Base-by-base conservation (phyloP, 345 rosid genomes). In the Eucalyptus regnans region DNA sequence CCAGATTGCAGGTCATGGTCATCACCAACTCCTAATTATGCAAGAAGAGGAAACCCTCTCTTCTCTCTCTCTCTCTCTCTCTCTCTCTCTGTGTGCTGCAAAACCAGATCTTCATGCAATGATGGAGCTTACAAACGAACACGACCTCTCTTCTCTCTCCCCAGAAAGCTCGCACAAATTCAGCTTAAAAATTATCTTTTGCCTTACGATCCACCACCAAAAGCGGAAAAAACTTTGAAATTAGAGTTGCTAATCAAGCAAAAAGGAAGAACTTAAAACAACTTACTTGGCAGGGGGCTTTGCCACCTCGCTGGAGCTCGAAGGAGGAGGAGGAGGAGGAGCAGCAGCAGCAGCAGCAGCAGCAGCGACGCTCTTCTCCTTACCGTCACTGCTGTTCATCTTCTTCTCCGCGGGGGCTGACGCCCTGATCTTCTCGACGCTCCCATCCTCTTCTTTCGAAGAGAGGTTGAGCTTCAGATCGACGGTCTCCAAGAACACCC, bases 381-480 rank as follows among this genome's bases (percentile, higher is more conserved):
- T 94, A 11, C 84, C 43, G 22, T 76, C 84, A 89, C 94, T 94
- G 89, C 68, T 89, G 41, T 86, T 89, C 88, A 88, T 92, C 50
- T 88, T 89, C 60, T 64, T 60, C n/a, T 31, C 87, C 11, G 87
- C 90, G 41, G 29, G 48, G 33, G 31, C 86, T 29, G 87, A 86
- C 62, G 91, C 91, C 91, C 91, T 94, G 80, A 87, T 62, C 83
- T 86, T 88, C 9, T 86, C 86, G 52, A 29, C 79, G 31, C 33
- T 86, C 20, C 64, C 64, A 4, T 13, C 88, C 8, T 22, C 86
- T 14, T 92, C 93, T 43, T 88, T 90, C 23, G 92, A 93, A 29
- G 96, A 94, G 68, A 96, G 93, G 84, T 95, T 96, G 29, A 96
- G 95, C 93, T 96, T 96, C 90, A 95, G 92, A 91, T 94, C 96